These are phyloP conservation scores for Trichoderma oligosporum DNA, from an alignment of 2,329 filamentous ascomycete species.

Conservation along the genomic window DNA sequence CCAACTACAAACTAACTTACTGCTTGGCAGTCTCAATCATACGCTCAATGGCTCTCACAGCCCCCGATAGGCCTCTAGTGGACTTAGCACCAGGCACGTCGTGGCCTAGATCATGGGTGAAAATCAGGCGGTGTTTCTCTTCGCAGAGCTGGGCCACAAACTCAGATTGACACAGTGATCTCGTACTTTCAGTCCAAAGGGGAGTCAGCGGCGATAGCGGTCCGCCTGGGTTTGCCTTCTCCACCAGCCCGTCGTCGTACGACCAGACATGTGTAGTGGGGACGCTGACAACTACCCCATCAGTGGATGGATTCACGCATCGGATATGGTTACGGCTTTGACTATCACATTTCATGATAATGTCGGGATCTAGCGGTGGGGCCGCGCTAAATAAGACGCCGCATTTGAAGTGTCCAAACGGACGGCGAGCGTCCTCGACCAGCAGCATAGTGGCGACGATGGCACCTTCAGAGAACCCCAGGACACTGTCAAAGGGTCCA, in stretches of 20 bases:
- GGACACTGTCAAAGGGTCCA: conserved; percentile 8
- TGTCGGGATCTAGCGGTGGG: conserved; percentile 29
- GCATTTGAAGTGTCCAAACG: conserved; percentile 28
- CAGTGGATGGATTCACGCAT: conserved; percentile 26
- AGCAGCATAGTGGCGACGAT: conserved; percentile 32
- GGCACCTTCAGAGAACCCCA: conserved; percentile 16
- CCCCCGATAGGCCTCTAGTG: background rate
- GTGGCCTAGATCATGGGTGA: background rate
- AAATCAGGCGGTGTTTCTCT: background rate
- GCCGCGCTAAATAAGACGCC: conserved; percentile 32
- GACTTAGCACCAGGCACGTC: conserved; percentile 3
- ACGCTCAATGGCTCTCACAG: background rate
- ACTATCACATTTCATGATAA: too few species aligned
- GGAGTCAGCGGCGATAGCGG: background rate
- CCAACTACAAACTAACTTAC: too few species aligned
- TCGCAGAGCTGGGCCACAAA: too few species aligned
- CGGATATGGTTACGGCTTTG: conserved; percentile 25
- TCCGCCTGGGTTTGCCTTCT: too few species aligned
- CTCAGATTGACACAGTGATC: background rate
- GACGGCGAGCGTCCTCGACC: conserved; percentile 27
- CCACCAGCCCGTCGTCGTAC: too few species aligned
- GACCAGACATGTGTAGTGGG: conserved; percentile 24
- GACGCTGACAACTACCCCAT: conserved; percentile 27
- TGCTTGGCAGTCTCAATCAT: background rate
- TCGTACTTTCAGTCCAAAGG: background rate